Conservation (phyloP, 495 filamentous ascomycete genomes). For the Parmelia sp. region DNA sequence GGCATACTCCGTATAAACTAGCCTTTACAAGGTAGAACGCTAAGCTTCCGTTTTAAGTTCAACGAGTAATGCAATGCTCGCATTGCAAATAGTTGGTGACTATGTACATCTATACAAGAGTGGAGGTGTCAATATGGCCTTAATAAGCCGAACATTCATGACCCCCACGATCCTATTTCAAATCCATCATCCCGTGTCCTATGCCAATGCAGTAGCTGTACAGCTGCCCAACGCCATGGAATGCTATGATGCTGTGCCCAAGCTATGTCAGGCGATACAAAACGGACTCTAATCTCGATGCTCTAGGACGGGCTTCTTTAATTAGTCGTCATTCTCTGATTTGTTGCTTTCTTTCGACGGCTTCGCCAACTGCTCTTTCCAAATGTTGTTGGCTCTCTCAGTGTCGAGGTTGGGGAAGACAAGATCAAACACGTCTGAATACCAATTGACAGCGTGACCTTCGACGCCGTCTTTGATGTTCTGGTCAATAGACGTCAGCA, state of each 20-base stretch:
- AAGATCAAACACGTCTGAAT: slow-evolving; percentile 84
- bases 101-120: slow-evolving; percentile 20
- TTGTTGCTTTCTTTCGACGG: slow-evolving; percentile 45
- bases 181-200: neutral
- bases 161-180: neutral
- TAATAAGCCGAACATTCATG: neutral
- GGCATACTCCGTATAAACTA: neutral
- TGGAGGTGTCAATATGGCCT: slow-evolving; percentile 2
- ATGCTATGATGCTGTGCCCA: slow-evolving; percentile 5
- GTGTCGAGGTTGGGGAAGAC: slow-evolving; percentile 80
- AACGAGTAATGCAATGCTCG: slow-evolving; percentile 6
- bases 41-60: neutral
- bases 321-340: slow-evolving; percentile 30
- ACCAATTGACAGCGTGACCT: slow-evolving; percentile 86
- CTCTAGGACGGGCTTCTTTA: neutral
- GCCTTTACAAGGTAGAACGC: neutral
- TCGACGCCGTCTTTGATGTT: slow-evolving; percentile 96
- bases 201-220: slow-evolving; percentile 9
- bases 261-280: neutral
- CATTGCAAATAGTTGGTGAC: neutral
- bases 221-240: slow-evolving; percentile 13
- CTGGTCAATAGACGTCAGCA: slow-evolving; percentile 47
- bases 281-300: slow-evolving; percentile 1
- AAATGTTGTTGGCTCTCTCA: slow-evolving; percentile 61
- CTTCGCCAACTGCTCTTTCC: slow-evolving; percentile 65